These are phyloP conservation scores for Chalciporus chontae DNA, from an alignment of 768 basidiomycete species.

Conservation along the genomic window DNA sequence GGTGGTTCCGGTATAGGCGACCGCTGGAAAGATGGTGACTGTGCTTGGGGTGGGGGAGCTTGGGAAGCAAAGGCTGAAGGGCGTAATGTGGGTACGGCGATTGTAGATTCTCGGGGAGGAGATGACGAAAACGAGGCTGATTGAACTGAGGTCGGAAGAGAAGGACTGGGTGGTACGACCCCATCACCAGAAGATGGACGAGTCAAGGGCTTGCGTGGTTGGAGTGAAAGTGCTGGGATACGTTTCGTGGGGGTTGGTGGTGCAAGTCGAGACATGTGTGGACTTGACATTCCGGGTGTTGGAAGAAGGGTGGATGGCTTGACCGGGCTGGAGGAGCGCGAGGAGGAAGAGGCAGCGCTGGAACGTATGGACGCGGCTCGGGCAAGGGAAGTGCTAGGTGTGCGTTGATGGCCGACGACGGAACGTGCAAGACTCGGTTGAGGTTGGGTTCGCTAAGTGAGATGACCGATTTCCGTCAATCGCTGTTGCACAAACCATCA, in stretches of 20 bases:
- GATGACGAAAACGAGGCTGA: constrained; percentile 5
- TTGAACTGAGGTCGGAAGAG: constrained; percentile 27
- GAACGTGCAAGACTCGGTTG: constrained; percentile 28
- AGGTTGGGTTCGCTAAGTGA: constrained; percentile 21
- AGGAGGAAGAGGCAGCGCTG: constrained; percentile 42
- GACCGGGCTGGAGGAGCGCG: constrained; percentile 64
- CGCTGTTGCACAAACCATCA: background rate
- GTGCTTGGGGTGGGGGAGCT: constrained; percentile 31
- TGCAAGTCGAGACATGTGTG: constrained; percentile 28
- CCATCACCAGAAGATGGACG: constrained; percentile 41
- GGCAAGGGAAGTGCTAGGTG: constrained; percentile 46
- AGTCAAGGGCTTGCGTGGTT: constrained; percentile 48
- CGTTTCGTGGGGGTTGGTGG: constrained; percentile 56
- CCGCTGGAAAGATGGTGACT: constrained; percentile 18
- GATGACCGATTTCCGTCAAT: background rate
- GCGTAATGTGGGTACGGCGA: constrained; percentile 24
- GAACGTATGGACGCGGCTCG: constrained; percentile 42
- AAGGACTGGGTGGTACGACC: constrained; percentile 30
- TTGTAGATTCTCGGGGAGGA: constrained; percentile 21
- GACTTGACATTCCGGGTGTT: constrained; percentile 27
- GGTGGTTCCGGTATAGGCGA: constrained; percentile 14
- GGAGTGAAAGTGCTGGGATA: constrained; percentile 41
- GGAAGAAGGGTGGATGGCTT: constrained; percentile 37
- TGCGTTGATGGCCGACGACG: constrained; percentile 54
- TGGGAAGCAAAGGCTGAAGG: constrained; percentile 35